Evolutionary conservation across 163 green algal species (phyloP).

Genomic region (Trebouxiophyceae sp.): DNA sequence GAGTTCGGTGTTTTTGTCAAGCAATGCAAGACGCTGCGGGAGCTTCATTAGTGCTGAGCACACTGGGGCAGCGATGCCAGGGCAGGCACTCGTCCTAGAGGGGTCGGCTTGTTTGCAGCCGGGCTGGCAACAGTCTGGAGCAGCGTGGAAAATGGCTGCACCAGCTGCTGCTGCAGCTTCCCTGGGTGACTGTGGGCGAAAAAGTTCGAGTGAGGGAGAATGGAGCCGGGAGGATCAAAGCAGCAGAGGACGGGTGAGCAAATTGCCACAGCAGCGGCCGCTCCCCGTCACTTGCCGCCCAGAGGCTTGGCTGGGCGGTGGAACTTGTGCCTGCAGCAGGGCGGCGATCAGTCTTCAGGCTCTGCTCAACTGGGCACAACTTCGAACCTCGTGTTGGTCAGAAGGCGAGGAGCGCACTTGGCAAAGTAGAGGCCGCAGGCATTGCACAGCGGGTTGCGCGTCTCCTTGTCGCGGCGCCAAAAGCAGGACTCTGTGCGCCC

Average conservation of each 20-base stretch:
- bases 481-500: conserved; percentile 33
- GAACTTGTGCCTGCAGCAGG: not conserved
- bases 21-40: no score
- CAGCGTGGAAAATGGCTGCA: no score
- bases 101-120: no score
- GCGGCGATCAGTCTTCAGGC: not conserved
- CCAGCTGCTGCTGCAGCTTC: no score
- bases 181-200: no score
- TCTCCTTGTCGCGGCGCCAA: conserved; percentile 26
- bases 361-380: no score
- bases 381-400: not conserved
- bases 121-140: no score
- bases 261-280: not conserved
- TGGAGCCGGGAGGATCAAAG: not conserved
- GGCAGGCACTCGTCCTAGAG: no score
- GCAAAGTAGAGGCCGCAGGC: conserved; percentile 10
- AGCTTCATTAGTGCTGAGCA: no score
- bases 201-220: not conserved
- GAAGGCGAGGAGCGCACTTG: not conserved
- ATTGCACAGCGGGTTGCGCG: conserved; percentile 8
- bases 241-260: conserved; percentile 14
- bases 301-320: not conserved
- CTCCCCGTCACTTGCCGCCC: not conserved
- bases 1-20: no score
- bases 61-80: no score